Percentiles rank a stretch among this genome's conserved stretches.
Conservation (phyloP, 2,329 filamentous ascomycete species). For the Coniella lustricola region DNA sequence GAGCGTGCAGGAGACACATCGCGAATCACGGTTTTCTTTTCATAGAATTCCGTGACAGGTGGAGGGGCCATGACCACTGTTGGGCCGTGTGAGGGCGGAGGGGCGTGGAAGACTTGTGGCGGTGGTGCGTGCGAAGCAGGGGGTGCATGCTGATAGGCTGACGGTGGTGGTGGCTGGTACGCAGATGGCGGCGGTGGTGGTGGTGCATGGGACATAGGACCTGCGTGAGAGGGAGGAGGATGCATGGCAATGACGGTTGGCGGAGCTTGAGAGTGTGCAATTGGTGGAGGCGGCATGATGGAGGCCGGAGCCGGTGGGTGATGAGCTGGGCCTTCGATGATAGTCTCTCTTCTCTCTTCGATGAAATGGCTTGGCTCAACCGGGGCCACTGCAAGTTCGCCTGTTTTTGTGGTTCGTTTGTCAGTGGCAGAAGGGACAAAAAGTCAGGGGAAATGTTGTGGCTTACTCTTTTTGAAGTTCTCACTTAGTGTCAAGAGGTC, state of each 20-base stretch:
- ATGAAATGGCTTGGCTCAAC: conserved; percentile 40
- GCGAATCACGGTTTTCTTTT: conserved; percentile 40
- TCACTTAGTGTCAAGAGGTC: conserved; percentile 79
- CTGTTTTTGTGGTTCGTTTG: conserved; percentile 20
- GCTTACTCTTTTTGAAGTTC: conserved; percentile 58
- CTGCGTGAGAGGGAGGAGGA: background rate
- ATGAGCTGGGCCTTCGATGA: conserved; percentile 26
- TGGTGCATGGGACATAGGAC: no score
- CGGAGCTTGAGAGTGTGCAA: conserved; percentile 21
- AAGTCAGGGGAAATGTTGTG: background rate
- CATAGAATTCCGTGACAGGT: conserved; percentile 31
- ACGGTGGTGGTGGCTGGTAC: conserved; percentile 17
- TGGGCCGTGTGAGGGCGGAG: no score
- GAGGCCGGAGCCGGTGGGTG: conserved; percentile 18
- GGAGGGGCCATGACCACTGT: conserved; percentile 15
- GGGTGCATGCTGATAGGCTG: conserved; percentile 8
- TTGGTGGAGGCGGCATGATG: conserved; percentile 19
- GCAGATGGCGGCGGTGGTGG: no score
- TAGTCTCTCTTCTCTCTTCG: conserved; percentile 42
- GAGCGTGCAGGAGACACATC: conserved; percentile 41
- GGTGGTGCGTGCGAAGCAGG: background rate
- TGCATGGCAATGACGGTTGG: conserved; percentile 2
- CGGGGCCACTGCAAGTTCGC: conserved; percentile 39
- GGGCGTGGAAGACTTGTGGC: conserved; percentile 18
- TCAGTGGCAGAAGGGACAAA: background rate